These are phyloP conservation scores for Arachis monticola DNA, from an alignment of 331 rosid genomes.

Conservation along the genomic window DNA sequence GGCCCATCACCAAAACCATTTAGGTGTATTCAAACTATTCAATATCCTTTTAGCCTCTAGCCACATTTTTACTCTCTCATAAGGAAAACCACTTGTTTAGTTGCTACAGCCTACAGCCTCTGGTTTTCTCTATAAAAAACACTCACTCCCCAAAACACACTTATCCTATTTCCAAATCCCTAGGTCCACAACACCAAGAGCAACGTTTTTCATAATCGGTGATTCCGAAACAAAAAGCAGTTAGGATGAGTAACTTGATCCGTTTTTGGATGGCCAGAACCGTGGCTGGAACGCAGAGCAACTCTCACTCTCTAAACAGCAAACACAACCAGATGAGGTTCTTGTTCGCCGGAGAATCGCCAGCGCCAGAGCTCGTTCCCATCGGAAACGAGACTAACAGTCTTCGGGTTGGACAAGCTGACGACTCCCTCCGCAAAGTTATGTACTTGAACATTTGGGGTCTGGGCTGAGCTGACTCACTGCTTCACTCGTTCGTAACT, in stretches of 20 bases:
- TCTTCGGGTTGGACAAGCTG: slow-evolving; percentile 40
- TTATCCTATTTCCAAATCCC: neutral
- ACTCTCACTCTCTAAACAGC: slow-evolving; percentile 37
- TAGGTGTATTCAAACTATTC: too few relatives aligned
- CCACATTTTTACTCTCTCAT: too few relatives aligned
- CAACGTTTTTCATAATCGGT: neutral
- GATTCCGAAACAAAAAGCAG: neutral
- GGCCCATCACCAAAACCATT: too few relatives aligned
- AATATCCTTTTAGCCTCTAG: too few relatives aligned
- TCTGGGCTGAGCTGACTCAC: slow-evolving; percentile 46
- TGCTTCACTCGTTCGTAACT: neutral
- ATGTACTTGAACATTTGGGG: slow-evolving; percentile 87
- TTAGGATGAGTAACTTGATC: slow-evolving; percentile 50
- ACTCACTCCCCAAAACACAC: neutral
- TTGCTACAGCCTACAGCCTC: neutral
- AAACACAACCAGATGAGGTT: slow-evolving; percentile 32
- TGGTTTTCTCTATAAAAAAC: neutral
- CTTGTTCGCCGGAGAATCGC: slow-evolving; percentile 39
- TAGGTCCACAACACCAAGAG: neutral
- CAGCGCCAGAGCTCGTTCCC: slow-evolving; percentile 42
- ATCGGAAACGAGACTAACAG: slow-evolving; percentile 34
- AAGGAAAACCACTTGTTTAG: neutral
- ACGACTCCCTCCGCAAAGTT: slow-evolving; percentile 70
- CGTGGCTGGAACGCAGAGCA: slow-evolving; percentile 50
- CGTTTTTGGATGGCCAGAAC: slow-evolving; percentile 60